Evolutionary conservation across 2,329 filamentous ascomycete species (phyloP).

Genomic region (Botrytis cinerea): DNA sequence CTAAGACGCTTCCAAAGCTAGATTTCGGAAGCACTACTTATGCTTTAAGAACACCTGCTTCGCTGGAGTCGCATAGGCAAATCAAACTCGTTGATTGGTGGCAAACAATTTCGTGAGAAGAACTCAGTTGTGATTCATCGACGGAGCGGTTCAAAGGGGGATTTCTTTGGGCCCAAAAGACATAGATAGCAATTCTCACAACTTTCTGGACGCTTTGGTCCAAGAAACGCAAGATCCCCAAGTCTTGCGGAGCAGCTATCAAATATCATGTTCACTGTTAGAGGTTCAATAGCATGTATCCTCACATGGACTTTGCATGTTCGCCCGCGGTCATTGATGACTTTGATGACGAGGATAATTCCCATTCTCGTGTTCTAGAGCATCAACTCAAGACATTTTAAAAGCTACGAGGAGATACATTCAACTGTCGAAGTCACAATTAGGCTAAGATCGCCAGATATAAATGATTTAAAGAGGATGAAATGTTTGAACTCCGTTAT

Average conservation of each 20-base stretch:
- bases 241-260: slow-evolving; percentile 39
- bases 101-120: slow-evolving; percentile 30
- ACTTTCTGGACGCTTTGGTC: not conserved
- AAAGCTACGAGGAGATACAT: not conserved
- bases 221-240: slow-evolving; percentile 43
- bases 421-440: not conserved
- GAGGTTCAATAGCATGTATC: slow-evolving; percentile 46
- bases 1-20: slow-evolving; percentile 31
- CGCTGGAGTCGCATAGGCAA: slow-evolving; percentile 37
- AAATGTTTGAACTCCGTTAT: not conserved
- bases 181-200: not conserved
- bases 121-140: slow-evolving; percentile 30
- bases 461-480: not conserved
- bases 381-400: not conserved
- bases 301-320: slow-evolving; percentile 44
- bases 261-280: slow-evolving; percentile 44
- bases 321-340: slow-evolving; percentile 49
- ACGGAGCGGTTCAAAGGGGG: slow-evolving; percentile 26
- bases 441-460: not conserved
- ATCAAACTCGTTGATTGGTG: slow-evolving; percentile 21
- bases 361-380: not conserved
- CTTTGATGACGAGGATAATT: not conserved
- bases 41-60: slow-evolving; percentile 40
- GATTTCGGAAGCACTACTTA: slow-evolving; percentile 44
- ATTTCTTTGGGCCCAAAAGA: not conserved